Base-by-base conservation (phyloP, 257 asterid genomes). In the Echium plantagineum region DNA sequence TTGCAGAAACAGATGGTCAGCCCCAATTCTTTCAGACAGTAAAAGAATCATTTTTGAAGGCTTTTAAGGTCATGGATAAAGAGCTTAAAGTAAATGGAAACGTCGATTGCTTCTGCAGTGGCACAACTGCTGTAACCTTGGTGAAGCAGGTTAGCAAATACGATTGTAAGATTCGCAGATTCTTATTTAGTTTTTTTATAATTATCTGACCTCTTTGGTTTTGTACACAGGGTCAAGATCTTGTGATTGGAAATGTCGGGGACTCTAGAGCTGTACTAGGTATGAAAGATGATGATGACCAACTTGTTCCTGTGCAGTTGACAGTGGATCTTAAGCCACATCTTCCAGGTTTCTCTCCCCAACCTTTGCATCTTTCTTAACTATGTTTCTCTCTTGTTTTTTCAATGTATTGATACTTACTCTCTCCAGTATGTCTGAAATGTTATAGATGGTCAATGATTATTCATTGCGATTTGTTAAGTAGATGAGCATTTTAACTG, bases 311-410 rank as follows among this genome's bases (percentile, higher is more conserved):
- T 10, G 79, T 90, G 49, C 95, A 90, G 81, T 77, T 86, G 81
- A 90, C 95, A 56, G 88, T 86, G 63, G 97, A 90, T 80, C 94
- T 87, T 69, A 90, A 90, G 63, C 97, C 97, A 74, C 85, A 72
- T 75, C 83, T 90, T 69, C 97, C 97, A 72, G 94, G 97, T 83
- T 63, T 62, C 19, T 59, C 51, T 35, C 67, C 9, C 63, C 52
- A 52, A 57, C 67, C 49, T 52, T 32, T 4, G 5, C 21, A 46
- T 59, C 31, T 21, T 47, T 63, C 17, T 0, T 56, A n/a, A 15
- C 57, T 6, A 53, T 53, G 57, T 17, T 19, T 19, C 55, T 48
- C 22, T 7, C 8, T 17, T 62, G 9, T 49, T 28, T 21, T 7
- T 3, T 58, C 20, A 22, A 53, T 53, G 5, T 53, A 53, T 53